Evolutionary conservation across 176 grass and related monocot genomes (phyloP).

Genomic region (Carex parvula): DNA sequence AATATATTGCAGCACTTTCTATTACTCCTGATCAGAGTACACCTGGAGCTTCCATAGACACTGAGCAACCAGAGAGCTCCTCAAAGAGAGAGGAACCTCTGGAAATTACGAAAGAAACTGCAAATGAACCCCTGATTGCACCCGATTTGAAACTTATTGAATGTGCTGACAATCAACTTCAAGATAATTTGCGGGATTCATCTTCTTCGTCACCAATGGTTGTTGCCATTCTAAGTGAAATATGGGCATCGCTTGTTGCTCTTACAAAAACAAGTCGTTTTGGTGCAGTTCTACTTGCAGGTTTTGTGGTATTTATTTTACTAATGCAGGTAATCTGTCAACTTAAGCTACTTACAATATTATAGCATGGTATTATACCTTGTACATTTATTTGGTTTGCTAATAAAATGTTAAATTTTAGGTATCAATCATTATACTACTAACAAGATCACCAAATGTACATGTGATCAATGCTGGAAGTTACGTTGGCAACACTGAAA

Average conservation of each 20-base stretch:
- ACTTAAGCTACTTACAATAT: background rate
- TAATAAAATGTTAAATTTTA: constrained; percentile 31
- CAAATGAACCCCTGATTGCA: constrained; percentile 13
- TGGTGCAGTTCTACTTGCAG: constrained; percentile 45
- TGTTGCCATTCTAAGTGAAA: constrained; percentile 39
- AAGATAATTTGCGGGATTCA: constrained; percentile 36
- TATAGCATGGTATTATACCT: background rate
- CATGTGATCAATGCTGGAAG: constrained; percentile 44
- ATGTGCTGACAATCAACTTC: constrained; percentile 34
- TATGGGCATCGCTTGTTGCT: constrained; percentile 44
- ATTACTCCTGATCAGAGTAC: constrained; percentile 16
- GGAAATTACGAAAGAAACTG: constrained; percentile 29
- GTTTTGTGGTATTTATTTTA: constrained; percentile 52
- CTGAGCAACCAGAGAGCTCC: constrained; percentile 27
- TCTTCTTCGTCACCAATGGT: constrained; percentile 19
- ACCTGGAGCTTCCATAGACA: background rate
- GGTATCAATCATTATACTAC: constrained; percentile 69
- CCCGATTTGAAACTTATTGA: constrained; percentile 29
- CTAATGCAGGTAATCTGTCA: constrained; percentile 65
- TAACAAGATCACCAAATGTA: constrained; percentile 70
- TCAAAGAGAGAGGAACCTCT: constrained; percentile 25
- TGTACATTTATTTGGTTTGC: background rate
- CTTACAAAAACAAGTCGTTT: constrained; percentile 46
- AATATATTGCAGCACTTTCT: constrained; percentile 3
- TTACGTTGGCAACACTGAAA: constrained; percentile 24